Base-by-base conservation (phyloP, 2,329 filamentous ascomycete species). In the Metarhizium humberi region DNA sequence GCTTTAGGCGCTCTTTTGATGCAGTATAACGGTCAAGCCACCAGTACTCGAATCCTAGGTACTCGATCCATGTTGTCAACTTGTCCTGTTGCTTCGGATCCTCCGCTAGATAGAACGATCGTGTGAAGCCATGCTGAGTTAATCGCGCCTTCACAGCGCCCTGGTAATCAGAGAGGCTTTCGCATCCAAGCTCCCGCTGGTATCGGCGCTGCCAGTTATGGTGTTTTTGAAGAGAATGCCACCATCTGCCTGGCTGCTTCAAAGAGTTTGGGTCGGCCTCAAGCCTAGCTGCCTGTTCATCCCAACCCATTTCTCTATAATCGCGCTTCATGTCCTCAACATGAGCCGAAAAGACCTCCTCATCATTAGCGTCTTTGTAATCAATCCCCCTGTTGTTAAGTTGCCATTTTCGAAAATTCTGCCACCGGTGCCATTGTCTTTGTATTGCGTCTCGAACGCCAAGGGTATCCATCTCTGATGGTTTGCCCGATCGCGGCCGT, bases 41-140 rank as follows among this genome's bases (percentile, higher is more conserved):
- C 60, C 58, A 61, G 55, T 63, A 60, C 56, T 66, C 59, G 52
- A 60, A 72, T 48, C 55, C 57, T 25, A 72, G 64, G 59, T 67
- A 72, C 58, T 74, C 72, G 51, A 74, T 69, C 71, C 71, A 74
- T 10, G 67, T 72, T 45, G 69, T 66, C 36, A 72, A 51, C 43
- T 63, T 57, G 50, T 71, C 64, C 55, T 74, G 64, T 10, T 58
- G 58, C 51, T 58, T 58, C 0, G 62, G 62, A 51, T 69, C 64
- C 48, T 67, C 50, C 42, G 64, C 36, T 34, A 71, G 59, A 49
- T 68, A 48, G 56, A 71, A 68, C 13, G 59, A 36, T 54, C 59
- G 63, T 1, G 56, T 60, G 46, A 71, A 69, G 51, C 59, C 62
- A 56, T 72, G 63, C 40, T 59, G 51, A 14, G 53, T 53, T 8